Base-by-base conservation (phyloP, 805 yeast genomes). In the Ogataea glucozyma region DNA sequence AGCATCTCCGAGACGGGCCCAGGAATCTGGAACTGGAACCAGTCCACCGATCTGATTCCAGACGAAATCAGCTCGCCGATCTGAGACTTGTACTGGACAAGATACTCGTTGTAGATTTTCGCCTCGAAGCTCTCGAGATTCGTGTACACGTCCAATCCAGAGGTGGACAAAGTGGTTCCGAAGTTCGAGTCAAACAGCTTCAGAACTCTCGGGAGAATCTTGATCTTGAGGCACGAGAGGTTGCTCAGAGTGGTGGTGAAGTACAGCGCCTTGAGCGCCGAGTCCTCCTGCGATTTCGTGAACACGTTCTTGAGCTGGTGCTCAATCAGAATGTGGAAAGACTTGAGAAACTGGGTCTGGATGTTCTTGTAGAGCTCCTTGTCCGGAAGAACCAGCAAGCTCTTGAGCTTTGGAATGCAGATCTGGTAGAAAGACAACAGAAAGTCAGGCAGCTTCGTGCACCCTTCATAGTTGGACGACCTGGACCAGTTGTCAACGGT, bases 41-140 rank as follows among this genome's bases (percentile, higher is more conserved):
- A 77, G 45, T 72, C 72, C 6, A 62, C 57, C 39, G 54, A 62
- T 32, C 62, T 60, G 31, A 72, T 64, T 22, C 76, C 79, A 22
- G 54, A 58, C 41, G 62, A 60, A n/a, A 70, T 59, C 22, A 70
- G 71, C 35, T 60, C 69, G 3, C 67, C 64, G 30, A 76, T 44
- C 40, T 62, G 51, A 11, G 66, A 52, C 49, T 78, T 70, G 58
- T 79, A 73, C 38, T 72, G 73, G 5, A 72, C 69, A 38, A 79
- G 63, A 51, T 73, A 83, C 16, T 73, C 72, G 11, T 73, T 75
- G 51, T 81, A 80, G 4, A 84, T 66, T 1, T 75, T 73, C 10
- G 66, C 58, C 47, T 81, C 85, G 59, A 77, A 66, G 40, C 71
- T 70, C 14, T 69, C 72, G 40, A 81, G 52, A 3, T 72, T 61